phyloP scores from a whole-genome alignment of 306 rosid species.

The Cucurbita ficifolia region DNA sequence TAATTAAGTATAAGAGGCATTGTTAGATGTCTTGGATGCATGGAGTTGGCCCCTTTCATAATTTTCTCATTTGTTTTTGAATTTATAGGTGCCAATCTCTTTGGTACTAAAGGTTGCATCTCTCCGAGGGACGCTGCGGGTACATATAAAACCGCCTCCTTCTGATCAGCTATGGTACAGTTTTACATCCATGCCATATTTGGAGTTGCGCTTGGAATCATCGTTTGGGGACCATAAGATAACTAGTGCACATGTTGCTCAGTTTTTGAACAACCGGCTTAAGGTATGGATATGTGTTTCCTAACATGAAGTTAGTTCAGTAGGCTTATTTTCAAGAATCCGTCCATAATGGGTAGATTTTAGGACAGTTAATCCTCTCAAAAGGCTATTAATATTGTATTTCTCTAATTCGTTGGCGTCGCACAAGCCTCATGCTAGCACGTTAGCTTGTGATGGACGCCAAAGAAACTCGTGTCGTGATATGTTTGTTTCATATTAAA shows the following conservation, averaged over 20 bases:
- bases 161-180: slow-evolving; percentile 79
- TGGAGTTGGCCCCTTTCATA: not conserved
- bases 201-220: slow-evolving; percentile 68
- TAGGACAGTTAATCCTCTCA: too few relatives aligned
- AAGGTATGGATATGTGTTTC: slow-evolving; percentile 42
- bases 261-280: slow-evolving; percentile 48
- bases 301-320: not conserved
- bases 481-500: not conserved
- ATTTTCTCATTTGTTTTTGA: not conserved
- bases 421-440: not conserved
- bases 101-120: slow-evolving; percentile 64
- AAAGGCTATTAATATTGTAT: too few relatives aligned
- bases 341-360: too few relatives aligned
- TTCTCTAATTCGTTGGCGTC: not conserved
- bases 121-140: slow-evolving; percentile 69
- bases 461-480: not conserved
- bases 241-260: slow-evolving; percentile 48
- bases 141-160: slow-evolving; percentile 92
- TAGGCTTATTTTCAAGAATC: too few relatives aligned
- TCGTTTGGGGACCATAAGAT: slow-evolving; percentile 76
- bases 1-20: not conserved
- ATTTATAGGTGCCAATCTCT: slow-evolving; percentile 64
- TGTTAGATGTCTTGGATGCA: not conserved
- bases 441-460: not conserved
- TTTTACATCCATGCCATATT: slow-evolving; percentile 86